Evolutionary conservation across 176 grass and related monocot genomes (phyloP).

Genomic region (Metroxylon sagu): DNA sequence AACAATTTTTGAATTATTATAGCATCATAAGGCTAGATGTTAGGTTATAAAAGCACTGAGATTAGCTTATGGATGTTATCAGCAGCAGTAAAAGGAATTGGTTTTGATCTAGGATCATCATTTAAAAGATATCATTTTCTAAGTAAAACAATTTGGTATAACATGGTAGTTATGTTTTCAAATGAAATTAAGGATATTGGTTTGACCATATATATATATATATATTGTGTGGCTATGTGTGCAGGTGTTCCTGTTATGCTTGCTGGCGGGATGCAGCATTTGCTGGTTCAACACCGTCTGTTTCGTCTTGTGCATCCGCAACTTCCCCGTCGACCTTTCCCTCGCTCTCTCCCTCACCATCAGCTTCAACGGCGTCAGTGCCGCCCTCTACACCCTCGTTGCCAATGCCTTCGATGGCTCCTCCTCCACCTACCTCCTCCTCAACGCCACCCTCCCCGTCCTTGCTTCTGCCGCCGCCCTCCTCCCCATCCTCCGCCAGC

Average conservation of each 20-base stretch:
- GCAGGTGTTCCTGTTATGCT: conserved; percentile 76
- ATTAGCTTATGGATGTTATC: too few species aligned
- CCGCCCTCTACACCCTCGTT: conserved; percentile 66
- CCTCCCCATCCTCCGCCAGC: conserved; percentile 44
- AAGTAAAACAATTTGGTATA: too few species aligned
- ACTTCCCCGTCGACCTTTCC: conserved; percentile 58
- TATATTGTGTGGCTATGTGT: not conserved
- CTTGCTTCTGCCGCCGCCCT: conserved; percentile 42
- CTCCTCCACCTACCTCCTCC: conserved; percentile 62
- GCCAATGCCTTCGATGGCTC: conserved; percentile 36
- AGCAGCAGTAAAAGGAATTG: too few species aligned
- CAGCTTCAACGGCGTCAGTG: conserved; percentile 87
- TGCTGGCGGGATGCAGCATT: conserved; percentile 83
- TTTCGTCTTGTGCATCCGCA: conserved; percentile 79
- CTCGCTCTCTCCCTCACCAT: conserved; percentile 78
- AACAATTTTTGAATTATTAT: too few species aligned
- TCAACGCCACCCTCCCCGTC: conserved; percentile 63
- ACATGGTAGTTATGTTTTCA: too few species aligned
- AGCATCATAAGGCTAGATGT: too few species aligned
- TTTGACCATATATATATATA: too few species aligned
- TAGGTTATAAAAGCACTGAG: too few species aligned
- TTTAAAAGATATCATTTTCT: too few species aligned
- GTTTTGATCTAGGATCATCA: too few species aligned
- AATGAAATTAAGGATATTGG: too few species aligned
- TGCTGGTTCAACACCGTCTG: conserved; percentile 99